Conservation (phyloP, 805 yeast genomes). For the Lachancea waltii region DNA sequence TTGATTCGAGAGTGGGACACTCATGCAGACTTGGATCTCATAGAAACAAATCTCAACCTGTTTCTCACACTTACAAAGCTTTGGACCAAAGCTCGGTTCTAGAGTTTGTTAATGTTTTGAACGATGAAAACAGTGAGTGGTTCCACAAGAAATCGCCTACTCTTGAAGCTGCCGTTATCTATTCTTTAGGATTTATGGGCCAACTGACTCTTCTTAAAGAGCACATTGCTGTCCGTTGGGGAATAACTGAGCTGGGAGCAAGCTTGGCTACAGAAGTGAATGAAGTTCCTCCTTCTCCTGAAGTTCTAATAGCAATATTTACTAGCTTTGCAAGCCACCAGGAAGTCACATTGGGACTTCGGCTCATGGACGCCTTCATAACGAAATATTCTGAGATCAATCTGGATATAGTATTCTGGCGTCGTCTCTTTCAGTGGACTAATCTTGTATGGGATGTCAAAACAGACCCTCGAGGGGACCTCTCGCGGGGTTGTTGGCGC, state of each 20-base stretch:
- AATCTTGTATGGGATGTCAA: conserved; percentile 13
- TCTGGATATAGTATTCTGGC: conserved; percentile 24
- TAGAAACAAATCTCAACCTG: conserved; percentile 2
- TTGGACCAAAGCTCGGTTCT: conserved; percentile 13
- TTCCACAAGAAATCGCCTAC: conserved; percentile 7
- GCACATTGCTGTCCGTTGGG: conserved; percentile 19
- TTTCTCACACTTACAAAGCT: conserved; percentile 9
- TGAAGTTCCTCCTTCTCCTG: conserved; percentile 14
- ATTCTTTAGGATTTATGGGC: conserved; percentile 22
- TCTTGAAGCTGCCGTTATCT: conserved; percentile 22
- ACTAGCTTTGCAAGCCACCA: conserved; percentile 17
- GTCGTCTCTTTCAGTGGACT: conserved; percentile 19
- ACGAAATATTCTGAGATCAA: conserved; percentile 17
- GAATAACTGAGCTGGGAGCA: background rate
- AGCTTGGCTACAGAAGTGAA: background rate
- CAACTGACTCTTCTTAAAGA: conserved; percentile 16
- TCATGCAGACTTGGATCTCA: conserved; percentile 8
- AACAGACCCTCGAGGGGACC: conserved; percentile 13
- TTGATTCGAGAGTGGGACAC: background rate
- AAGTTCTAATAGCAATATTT: conserved; percentile 19
- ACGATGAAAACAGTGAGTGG: conserved; percentile 11
- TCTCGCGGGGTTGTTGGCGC: conserved; percentile 20
- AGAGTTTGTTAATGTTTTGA: conserved; percentile 12
- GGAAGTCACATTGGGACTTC: conserved; percentile 13
- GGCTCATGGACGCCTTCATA: conserved; percentile 18